Evolutionary conservation across 106 monocot species (phyloP), one percentile per base, ranked within the genome.

Genomic region (Posidonia australis): DNA sequence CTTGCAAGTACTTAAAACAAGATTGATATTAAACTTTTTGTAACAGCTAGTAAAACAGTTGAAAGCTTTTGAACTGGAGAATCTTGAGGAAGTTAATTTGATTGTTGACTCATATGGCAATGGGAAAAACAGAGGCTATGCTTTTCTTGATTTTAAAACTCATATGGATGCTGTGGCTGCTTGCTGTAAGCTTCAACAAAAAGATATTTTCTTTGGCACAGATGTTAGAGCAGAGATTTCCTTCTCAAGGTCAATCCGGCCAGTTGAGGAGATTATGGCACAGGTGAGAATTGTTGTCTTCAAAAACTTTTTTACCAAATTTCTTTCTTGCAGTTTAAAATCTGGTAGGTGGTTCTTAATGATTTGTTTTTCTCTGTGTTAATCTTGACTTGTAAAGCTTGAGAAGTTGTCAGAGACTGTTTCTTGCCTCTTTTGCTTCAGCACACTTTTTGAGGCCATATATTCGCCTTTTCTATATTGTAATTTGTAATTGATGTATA

Each of bases 111-210:
- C 68, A 30, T 20, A 56, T 21, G 69, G 27, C 25, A 68, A 68
- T 41, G 75, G 75, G 10, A 63, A 63, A n/a, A 76, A 76, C 21
- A 68, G 75, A 76, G 75, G 75, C 44, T 76, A 55, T 63, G 75
- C 75, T 20, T 76, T 76, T 69, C 68, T 76, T 62, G 68, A 76
- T 54, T 76, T 76, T 60, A 53, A 60, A 10, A 68, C 68, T 5
- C 62, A 76, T 55, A 56, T 69, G 46, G 75, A 76, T 76, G 75
- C 68, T 69, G 62, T 69, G 18, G 63, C 60, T 27, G 75, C 68
- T 31, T 69, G 62, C 25, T 17, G 20, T 46, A 76, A 76, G 67
- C 55, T 76, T 68, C 68, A 69, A 13, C 62, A 47, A 14, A 20
- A 46, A 56, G 54, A 55, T 17, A 23, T 69, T 13, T 76, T 42